These are phyloP conservation scores for Monilinia fructigena DNA, from an alignment of 2,329 filamentous ascomycete species.

Conservation along the genomic window DNA sequence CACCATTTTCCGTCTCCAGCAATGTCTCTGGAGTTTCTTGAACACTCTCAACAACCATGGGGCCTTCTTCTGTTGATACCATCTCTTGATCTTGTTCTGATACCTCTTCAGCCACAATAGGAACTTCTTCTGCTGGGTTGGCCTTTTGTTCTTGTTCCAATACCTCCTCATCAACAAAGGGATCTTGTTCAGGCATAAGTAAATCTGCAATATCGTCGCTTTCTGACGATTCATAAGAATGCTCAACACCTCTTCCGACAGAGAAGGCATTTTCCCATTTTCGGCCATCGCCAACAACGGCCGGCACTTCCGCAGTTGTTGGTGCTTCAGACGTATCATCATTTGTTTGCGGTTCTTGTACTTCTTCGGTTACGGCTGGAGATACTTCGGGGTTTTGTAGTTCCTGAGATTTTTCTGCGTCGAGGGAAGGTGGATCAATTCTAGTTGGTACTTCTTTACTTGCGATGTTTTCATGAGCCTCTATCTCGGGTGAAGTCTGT, in stretches of 20 bases:
- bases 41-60: neutral
- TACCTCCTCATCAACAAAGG: too few relatives aligned
- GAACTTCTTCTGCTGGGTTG: neutral
- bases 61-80: neutral
- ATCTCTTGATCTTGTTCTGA: too few relatives aligned
- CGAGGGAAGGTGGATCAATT: neutral
- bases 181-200: slow-evolving; percentile 15
- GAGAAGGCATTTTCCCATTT: neutral
- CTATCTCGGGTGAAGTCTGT: neutral
- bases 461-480: neutral
- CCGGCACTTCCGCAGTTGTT: neutral
- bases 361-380: neutral
- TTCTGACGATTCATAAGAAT: neutral
- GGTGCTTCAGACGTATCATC: neutral
- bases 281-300: neutral
- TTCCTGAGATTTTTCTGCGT: neutral
- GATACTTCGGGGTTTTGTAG: neutral
- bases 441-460: neutral
- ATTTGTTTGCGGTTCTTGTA: neutral
- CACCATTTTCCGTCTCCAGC: neutral
- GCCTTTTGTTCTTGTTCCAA: neutral
- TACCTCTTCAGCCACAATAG: neutral
- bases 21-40: neutral
- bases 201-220: slow-evolving; percentile 12
- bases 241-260: neutral